phyloP scores from a whole-genome alignment of 2,329 filamentous ascomycete species.

The Zymoseptoria pseudotritici region DNA sequence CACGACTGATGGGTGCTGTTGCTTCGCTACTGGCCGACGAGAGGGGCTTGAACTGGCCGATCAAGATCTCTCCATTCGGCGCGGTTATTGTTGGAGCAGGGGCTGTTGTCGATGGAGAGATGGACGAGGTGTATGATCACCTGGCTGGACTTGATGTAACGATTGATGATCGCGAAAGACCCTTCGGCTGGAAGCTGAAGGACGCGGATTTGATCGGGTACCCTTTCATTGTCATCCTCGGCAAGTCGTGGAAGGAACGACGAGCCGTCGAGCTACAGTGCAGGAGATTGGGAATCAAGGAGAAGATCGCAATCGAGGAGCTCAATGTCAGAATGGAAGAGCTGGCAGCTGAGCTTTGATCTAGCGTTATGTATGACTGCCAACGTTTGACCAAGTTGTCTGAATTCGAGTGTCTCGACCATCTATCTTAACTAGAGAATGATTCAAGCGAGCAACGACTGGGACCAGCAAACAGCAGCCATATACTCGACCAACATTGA shows the following conservation, averaged over 20 bases:
- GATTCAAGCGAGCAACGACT: neutral
- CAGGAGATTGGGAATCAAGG: constrained; percentile 56
- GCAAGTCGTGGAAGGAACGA: constrained; percentile 57
- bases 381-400: neutral
- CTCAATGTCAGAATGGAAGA: constrained; percentile 9
- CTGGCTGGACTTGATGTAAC: constrained; percentile 48
- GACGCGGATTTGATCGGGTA: constrained; percentile 89
- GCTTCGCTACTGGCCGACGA: constrained; percentile 67
- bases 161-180: constrained; percentile 61
- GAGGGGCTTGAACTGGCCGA: constrained; percentile 79
- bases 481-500: neutral
- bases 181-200: constrained; percentile 75
- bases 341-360: constrained; percentile 14
- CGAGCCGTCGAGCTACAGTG: constrained; percentile 69
- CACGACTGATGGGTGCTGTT: constrained; percentile 78
- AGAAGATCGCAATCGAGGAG: constrained; percentile 27
- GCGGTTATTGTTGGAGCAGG: constrained; percentile 54
- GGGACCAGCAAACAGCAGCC: neutral
- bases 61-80: constrained; percentile 77
- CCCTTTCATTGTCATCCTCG: constrained; percentile 73
- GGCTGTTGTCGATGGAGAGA: constrained; percentile 10
- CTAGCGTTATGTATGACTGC: neutral
- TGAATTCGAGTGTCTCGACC: neutral
- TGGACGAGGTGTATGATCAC: constrained; percentile 52
- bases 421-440: neutral